phyloP scores from a whole-genome alignment of 305 asterid genomes.

The Fraxinus albicans region DNA sequence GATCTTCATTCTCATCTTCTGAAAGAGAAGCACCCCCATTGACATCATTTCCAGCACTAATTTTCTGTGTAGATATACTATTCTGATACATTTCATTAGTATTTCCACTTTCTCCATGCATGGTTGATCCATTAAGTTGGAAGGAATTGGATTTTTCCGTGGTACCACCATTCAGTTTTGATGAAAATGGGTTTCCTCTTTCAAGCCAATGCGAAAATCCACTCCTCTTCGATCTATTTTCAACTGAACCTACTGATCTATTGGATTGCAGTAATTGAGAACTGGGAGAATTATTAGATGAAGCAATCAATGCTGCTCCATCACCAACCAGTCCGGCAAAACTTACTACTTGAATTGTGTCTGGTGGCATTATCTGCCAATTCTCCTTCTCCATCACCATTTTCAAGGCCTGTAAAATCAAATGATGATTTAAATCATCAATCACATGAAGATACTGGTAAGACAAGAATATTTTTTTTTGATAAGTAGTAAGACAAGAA shows the following conservation, averaged over 20 bases:
- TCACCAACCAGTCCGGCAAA: constrained; percentile 96
- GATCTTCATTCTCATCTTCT: constrained; percentile 99
- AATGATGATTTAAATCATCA: constrained; percentile 26
- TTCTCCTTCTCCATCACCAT: constrained; percentile 97
- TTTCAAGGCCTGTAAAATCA: constrained; percentile 82
- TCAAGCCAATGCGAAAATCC: constrained; percentile 83
- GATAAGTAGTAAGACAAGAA: not conserved
- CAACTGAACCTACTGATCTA: constrained; percentile 49
- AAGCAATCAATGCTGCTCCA: constrained; percentile 92
- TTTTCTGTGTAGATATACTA: constrained; percentile 35
- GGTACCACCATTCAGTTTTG: constrained; percentile 47
- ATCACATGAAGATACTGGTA: not conserved
- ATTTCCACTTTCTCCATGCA: constrained; percentile 55
- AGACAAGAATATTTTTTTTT: not conserved
- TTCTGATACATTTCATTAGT: constrained; percentile 32
- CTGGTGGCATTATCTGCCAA: constrained; percentile 90
- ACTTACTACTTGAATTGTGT: constrained; percentile 83
- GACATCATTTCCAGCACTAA: constrained; percentile 45
- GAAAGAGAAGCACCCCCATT: constrained; percentile 60
- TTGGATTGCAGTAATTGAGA: constrained; percentile 51
- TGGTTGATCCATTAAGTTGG: constrained; percentile 49
- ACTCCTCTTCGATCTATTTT: constrained; percentile 56
- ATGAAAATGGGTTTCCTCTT: constrained; percentile 76
- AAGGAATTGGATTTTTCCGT: constrained; percentile 49
- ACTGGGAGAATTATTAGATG: constrained; percentile 56